Conservation (phyloP, 129 eudicot species). For the Sambucus nigra region DNA sequence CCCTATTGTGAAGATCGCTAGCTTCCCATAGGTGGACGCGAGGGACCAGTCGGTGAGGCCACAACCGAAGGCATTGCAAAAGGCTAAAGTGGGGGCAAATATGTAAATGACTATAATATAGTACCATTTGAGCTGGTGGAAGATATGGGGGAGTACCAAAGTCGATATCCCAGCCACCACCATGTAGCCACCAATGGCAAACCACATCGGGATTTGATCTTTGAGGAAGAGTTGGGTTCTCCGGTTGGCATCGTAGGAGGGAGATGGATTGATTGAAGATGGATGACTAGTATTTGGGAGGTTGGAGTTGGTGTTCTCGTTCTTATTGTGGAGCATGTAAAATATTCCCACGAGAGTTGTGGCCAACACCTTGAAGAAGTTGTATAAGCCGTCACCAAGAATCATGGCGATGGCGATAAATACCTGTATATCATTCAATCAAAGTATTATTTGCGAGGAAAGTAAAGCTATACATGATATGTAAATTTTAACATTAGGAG, state of each 20-base stretch:
- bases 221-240: constrained; percentile 40
- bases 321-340: not conserved
- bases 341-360: not conserved
- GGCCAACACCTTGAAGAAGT: constrained; percentile 34
- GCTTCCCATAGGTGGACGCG: constrained; percentile 60
- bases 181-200: constrained; percentile 45
- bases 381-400: constrained; percentile 53
- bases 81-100: constrained; percentile 53
- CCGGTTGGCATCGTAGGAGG: constrained; percentile 24
- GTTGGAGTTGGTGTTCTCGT: not conserved
- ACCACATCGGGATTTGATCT: constrained; percentile 40
- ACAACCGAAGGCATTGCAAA: constrained; percentile 67
- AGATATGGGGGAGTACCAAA: constrained; percentile 36
- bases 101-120: constrained; percentile 38
- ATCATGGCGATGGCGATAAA: constrained; percentile 60
- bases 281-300: not conserved
- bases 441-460: not conserved
- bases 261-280: not conserved
- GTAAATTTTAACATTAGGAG: too few relatives aligned
- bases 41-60: constrained; percentile 73
- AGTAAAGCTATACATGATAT: too few relatives aligned
- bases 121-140: constrained; percentile 57
- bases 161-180: constrained; percentile 30
- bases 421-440: constrained; percentile 10
- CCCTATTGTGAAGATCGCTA: constrained; percentile 45